Conservation (phyloP, 352 stramenopile genomes). For the Phytophthora litchii region DNA sequence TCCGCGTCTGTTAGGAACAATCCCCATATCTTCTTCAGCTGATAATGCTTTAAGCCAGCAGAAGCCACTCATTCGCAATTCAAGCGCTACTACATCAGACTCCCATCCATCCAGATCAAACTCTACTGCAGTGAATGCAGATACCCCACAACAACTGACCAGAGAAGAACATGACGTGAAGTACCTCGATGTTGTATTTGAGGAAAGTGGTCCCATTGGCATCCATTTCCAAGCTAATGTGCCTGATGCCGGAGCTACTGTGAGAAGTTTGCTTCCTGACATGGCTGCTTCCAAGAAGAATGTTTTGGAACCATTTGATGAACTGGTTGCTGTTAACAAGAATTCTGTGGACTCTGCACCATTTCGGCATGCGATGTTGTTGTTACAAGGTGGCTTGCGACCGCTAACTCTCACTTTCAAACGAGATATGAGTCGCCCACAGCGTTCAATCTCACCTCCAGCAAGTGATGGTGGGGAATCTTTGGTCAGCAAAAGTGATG, state of each 20-base stretch:
- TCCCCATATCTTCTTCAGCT: constrained; percentile 15
- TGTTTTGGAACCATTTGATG: constrained; percentile 64
- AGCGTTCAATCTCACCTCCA: constrained; percentile 5
- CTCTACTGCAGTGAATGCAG: constrained; percentile 17
- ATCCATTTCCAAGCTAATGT: constrained; percentile 86
- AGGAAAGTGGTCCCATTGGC: constrained; percentile 72
- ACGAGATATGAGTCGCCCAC: constrained; percentile 31
- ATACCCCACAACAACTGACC: background rate
- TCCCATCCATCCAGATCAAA: constrained; percentile 27
- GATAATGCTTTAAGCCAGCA: constrained; percentile 13
- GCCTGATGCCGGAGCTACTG: constrained; percentile 65
- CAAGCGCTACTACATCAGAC: constrained; percentile 16
- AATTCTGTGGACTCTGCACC: constrained; percentile 65
- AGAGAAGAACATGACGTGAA: constrained; percentile 18
- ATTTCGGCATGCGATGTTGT: constrained; percentile 83
- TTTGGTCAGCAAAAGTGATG: constrained; percentile 8
- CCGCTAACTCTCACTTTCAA: constrained; percentile 82
- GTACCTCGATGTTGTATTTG: constrained; percentile 78
- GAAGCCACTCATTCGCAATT: constrained; percentile 19
- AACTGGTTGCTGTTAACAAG: constrained; percentile 82
- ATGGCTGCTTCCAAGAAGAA: constrained; percentile 59
- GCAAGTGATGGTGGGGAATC: constrained; percentile 11
- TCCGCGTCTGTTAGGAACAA: constrained; percentile 41
- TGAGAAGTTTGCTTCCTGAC: constrained; percentile 60
- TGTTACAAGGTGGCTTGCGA: constrained; percentile 79